Percentiles rank a stretch among this genome's conserved stretches.
These are phyloP conservation scores for Hypoxylon subgilvum DNA, from an alignment of 495 filamentous ascomycete genomes.

Conservation along the genomic window DNA sequence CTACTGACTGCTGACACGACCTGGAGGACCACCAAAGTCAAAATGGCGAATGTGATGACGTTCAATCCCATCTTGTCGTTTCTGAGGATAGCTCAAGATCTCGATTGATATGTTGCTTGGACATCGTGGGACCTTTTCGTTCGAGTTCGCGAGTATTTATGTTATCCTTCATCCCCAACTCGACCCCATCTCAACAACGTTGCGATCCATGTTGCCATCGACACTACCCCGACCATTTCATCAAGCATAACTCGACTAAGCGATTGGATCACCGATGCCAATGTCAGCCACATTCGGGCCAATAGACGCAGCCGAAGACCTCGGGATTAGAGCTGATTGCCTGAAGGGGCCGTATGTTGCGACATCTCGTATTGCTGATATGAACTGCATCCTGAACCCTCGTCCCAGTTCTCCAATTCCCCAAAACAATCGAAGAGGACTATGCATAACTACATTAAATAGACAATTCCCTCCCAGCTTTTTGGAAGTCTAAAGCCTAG, in stretches of 20 bases:
- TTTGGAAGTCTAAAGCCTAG: too few species aligned
- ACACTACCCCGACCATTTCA: neutral
- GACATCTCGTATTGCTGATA: neutral
- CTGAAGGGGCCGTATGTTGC: conserved; percentile 3
- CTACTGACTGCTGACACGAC: conserved; percentile 4
- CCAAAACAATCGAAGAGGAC: too few species aligned
- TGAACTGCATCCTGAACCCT: too few species aligned
- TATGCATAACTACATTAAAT: too few species aligned
- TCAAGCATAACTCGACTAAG: neutral
- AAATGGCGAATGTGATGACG: neutral
- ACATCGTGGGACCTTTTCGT: neutral
- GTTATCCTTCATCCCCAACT: too few species aligned
- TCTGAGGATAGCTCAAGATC: neutral
- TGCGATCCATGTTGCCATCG: neutral
- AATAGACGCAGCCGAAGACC: too few species aligned
- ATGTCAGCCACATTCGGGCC: neutral
- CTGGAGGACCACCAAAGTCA: neutral
- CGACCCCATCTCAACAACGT: neutral
- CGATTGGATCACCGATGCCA: neutral
- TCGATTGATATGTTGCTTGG: neutral
- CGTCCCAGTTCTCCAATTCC: too few species aligned
- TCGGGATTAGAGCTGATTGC: neutral
- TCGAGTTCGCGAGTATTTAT: neutral
- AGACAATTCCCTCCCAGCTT: too few species aligned
- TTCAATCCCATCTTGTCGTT: neutral